These are phyloP conservation scores for Zanthoxylum bungeanum DNA, from an alignment of 345 rosid genomes.

Conservation along the genomic window DNA sequence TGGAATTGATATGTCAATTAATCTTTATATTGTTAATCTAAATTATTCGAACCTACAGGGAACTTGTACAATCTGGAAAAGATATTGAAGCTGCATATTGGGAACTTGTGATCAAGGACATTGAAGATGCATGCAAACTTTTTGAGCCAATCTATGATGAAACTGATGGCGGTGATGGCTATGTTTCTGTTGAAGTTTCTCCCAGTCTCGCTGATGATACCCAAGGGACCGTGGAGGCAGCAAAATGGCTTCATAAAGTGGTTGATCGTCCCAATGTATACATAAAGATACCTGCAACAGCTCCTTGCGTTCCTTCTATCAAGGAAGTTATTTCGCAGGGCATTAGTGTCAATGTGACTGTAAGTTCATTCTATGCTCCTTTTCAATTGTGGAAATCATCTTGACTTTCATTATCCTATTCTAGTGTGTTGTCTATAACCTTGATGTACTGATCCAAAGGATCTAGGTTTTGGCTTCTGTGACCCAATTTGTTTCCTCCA, in stretches of 20 bases:
- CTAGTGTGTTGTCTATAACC: conserved; percentile 3
- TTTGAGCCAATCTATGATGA: conserved; percentile 91
- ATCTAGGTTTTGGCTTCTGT: neutral
- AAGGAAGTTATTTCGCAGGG: conserved; percentile 87
- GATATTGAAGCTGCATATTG: conserved; percentile 89
- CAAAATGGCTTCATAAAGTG: conserved; percentile 84
- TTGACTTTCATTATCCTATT: neutral
- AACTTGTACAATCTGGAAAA: conserved; percentile 85
- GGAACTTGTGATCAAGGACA: conserved; percentile 98
- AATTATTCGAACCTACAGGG: conserved; percentile 40
- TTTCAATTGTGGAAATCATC: neutral
- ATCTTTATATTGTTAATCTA: neutral
- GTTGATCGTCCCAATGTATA: conserved; percentile 83
- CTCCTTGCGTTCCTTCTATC: conserved; percentile 82
- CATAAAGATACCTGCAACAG: conserved; percentile 97
- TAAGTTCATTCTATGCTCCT: conserved; percentile 35
- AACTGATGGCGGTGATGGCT: conserved; percentile 92
- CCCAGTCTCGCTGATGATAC: conserved; percentile 96
- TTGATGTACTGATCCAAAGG: neutral
- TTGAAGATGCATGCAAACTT: conserved; percentile 95
- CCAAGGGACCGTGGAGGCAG: conserved; percentile 80
- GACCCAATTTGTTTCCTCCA: neutral
- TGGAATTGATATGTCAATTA: neutral
- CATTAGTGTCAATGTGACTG: conserved; percentile 94
- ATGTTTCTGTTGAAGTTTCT: conserved; percentile 97